Conservation (phyloP, 306 rosid genomes). For the Cyamopsis tetragonoloba region DNA sequence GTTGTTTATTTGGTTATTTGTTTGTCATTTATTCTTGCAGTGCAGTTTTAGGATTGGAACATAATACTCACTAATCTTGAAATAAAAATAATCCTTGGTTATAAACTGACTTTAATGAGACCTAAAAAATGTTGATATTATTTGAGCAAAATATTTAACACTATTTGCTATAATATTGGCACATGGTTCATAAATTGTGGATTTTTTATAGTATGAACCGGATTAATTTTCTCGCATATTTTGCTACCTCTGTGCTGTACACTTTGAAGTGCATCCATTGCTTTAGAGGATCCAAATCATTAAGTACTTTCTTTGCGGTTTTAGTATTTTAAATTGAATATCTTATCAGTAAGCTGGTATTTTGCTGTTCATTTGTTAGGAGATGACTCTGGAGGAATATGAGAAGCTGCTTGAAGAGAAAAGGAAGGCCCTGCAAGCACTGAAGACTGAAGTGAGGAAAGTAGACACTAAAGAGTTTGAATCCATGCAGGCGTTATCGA, state of each 20-base stretch:
- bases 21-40: not conserved
- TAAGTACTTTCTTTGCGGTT: not conserved
- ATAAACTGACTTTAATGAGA: not conserved
- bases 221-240: not conserved
- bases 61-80: too few species aligned
- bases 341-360: not conserved
- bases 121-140: not conserved
- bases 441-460: slow-evolving; percentile 72
- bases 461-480: slow-evolving; percentile 69
- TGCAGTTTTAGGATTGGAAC: not conserved
- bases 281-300: not conserved
- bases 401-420: slow-evolving; percentile 86
- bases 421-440: slow-evolving; percentile 66
- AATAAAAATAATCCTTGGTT: too few species aligned
- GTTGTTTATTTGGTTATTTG: not conserved
- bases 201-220: not conserved
- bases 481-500: slow-evolving; percentile 79
- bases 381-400: slow-evolving; percentile 93
- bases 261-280: not conserved
- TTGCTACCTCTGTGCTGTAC: not conserved
- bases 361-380: slow-evolving; percentile 37
- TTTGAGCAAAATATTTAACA: not conserved
- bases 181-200: not conserved
- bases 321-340: not conserved
- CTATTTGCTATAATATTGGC: not conserved